These are phyloP conservation scores for Oryza brachyantha DNA, from an alignment of 176 grass and related monocot genomes.

Conservation along the genomic window DNA sequence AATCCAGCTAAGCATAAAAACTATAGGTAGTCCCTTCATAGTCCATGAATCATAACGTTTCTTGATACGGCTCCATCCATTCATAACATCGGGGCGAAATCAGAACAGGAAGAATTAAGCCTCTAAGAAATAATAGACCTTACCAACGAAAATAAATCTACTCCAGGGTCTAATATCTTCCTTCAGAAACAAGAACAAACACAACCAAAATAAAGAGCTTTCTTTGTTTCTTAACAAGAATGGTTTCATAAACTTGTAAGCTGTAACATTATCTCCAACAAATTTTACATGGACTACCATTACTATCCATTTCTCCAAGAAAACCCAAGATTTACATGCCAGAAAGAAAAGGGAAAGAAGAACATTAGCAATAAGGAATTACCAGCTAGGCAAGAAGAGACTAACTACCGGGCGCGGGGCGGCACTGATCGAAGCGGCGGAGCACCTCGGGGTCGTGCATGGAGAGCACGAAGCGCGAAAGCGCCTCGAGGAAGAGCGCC, in stretches of 20 bases:
- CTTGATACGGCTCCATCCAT: not conserved
- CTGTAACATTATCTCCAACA: not conserved
- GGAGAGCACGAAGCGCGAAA: constrained; percentile 56
- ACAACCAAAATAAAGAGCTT: not conserved
- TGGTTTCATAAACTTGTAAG: no score
- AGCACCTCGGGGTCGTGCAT: constrained; percentile 62
- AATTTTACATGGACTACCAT: constrained; percentile 5
- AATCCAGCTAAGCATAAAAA: not conserved
- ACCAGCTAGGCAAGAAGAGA: constrained; percentile 40
- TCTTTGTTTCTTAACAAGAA: not conserved
- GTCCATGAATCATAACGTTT: not conserved
- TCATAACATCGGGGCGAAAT: not conserved
- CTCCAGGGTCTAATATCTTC: constrained; percentile 12
- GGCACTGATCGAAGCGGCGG: constrained; percentile 55
- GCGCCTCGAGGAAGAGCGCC: constrained; percentile 55
- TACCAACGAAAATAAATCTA: not conserved
- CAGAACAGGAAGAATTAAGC: not conserved
- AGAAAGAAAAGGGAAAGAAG: constrained; percentile 14
- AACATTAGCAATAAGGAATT: constrained; percentile 19
- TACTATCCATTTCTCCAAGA: constrained; percentile 24
- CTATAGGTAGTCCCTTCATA: not conserved
- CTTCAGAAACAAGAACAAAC: constrained; percentile 11
- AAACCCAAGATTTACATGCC: constrained; percentile 43
- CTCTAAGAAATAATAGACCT: constrained; percentile 1
- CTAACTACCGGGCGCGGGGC: constrained; percentile 40